Conservation (phyloP, 345 rosid genomes). For the Lenwebbia sp. region DNA sequence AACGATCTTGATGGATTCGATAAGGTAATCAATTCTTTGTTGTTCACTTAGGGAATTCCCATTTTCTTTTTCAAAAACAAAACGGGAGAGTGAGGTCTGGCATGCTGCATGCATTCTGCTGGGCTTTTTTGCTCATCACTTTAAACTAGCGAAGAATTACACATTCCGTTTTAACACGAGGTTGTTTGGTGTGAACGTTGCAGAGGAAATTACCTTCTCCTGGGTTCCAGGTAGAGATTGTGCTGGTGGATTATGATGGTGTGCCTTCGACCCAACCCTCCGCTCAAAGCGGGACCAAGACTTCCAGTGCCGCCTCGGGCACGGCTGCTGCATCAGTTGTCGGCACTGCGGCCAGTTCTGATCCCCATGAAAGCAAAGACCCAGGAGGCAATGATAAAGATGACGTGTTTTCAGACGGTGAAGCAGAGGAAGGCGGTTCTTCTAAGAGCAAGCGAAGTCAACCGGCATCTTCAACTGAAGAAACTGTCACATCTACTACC, state of each 20-base stretch:
- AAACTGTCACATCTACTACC: background rate
- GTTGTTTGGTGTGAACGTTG: background rate
- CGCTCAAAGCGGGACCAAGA: background rate
- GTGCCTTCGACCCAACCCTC: conserved; percentile 1
- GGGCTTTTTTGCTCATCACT: background rate
- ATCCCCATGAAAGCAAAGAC: background rate
- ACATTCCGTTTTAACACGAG: background rate
- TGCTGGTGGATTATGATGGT: conserved; percentile 43
- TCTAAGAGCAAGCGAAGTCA: conserved; percentile 21
- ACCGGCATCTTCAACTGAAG: background rate
- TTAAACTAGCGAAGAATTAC: background rate
- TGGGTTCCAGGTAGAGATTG: conserved; percentile 82
- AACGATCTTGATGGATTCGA: conserved; percentile 81
- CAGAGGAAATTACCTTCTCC: conserved; percentile 89
- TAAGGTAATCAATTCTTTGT: conserved; percentile 33
- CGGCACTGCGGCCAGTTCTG: background rate
- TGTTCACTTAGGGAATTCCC: background rate
- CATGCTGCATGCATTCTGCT: background rate
- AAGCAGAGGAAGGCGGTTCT: conserved; percentile 48
- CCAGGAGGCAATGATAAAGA: conserved; percentile 31
- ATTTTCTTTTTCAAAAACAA: background rate
- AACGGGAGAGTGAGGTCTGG: background rate
- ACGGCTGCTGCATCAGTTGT: background rate
- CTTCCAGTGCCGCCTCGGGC: background rate
- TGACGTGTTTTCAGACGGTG: conserved; percentile 78